Conservation (phyloP, 129 eudicot species). For the Erigeron canadensis region DNA sequence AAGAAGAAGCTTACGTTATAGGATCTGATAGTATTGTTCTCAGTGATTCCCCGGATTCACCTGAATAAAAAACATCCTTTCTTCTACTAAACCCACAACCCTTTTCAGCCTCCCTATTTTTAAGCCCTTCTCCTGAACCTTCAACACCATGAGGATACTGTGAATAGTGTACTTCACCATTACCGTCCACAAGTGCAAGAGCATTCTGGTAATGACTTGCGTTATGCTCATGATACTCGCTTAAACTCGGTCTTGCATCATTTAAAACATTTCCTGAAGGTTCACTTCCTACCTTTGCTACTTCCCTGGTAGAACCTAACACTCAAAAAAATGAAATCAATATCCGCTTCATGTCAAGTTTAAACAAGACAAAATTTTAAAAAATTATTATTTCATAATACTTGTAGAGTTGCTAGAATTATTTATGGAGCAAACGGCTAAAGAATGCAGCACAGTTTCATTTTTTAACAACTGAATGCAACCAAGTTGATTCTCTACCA, state of each 20-base stretch:
- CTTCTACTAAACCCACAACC: constrained; percentile 76
- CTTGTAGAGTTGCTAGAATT: not conserved
- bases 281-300: constrained; percentile 49
- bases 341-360: not conserved
- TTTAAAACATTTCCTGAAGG: constrained; percentile 40
- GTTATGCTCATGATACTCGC: constrained; percentile 45
- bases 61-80: constrained; percentile 50
- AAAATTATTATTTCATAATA: constrained; percentile 9
- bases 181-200: constrained; percentile 49
- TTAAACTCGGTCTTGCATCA: constrained; percentile 35
- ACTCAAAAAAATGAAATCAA: constrained; percentile 13
- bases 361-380: not conserved
- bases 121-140: constrained; percentile 56
- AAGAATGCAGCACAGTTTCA: not conserved
- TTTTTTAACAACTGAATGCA: not conserved
- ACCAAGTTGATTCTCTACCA: not conserved
- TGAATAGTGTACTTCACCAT: constrained; percentile 54
- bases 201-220: constrained; percentile 36
- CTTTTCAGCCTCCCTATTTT: constrained; percentile 54
- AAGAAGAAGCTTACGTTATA: constrained; percentile 58
- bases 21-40: constrained; percentile 82
- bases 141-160: constrained; percentile 52
- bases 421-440: not conserved
- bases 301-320: constrained; percentile 43
- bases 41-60: constrained; percentile 72